Evolutionary conservation across 2,329 filamentous ascomycete genomes (phyloP), one percentile per base, ranked within the genome.

Genomic region (Talaromyces sp.): DNA sequence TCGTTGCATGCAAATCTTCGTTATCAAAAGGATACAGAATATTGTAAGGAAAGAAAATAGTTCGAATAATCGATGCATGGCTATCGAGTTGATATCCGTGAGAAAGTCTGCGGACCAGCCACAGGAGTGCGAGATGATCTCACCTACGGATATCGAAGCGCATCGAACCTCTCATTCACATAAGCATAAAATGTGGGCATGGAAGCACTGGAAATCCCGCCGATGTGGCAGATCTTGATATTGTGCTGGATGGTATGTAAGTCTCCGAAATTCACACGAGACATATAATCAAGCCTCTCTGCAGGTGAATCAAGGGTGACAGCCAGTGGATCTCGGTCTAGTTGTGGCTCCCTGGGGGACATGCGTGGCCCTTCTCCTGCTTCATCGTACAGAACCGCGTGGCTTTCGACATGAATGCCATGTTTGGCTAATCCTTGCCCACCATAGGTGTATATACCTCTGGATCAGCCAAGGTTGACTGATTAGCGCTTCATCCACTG

Each of bases 241-340:
- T 82, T 80, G 62, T 80, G 75, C 62, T 82, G 76, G 13, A 81
- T 75, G 0, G 76, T 78, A 67, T 79, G 76, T 0, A 77, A 67
- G 15, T 80, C 80, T 1, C 73, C 75, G 41, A 80, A 80, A 11
- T 80, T 77, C 4, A 82, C 65, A 2, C 79, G 73, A 3, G 79
- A 82, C 58, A 75, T 71, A 0, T 15, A 9, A 17, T 77, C 62
- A 5, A 82, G 68, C 3, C 63, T 72, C 22, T 74, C 64, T 2
- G 66, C 62, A 0, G 57, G 15, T 15, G 67, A 66, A 0, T 67
- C 64, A 0, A 74, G 74, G 0, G 68, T 37, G 11, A 83, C 70
- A 35, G 70, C 70, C 4, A 83, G 73, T 0, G 80, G 72, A 3
- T 70, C 66, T 63, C 82, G 82, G 2, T 41, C 66, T 68, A 81